Evolutionary conservation across 2,329 filamentous ascomycete species (phyloP).

Genomic region (Cordyceps javanica): DNA sequence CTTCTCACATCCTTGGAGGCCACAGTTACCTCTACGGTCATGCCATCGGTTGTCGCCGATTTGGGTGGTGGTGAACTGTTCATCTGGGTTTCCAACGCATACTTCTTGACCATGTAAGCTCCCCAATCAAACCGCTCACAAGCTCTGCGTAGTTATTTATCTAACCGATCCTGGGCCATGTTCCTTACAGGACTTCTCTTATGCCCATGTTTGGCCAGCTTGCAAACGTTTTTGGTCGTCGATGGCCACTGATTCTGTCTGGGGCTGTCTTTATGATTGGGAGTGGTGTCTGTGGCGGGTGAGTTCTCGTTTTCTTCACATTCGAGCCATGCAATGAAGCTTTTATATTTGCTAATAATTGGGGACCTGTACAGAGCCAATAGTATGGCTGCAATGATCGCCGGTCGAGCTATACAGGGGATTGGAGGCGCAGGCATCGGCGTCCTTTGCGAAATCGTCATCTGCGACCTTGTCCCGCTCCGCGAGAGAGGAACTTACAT

Average conservation of each 20-base stretch:
- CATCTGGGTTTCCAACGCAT: constrained; percentile 23
- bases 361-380: constrained; percentile 5
- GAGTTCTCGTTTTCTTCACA: neutral
- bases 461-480: constrained; percentile 42
- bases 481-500: constrained; percentile 37
- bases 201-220: constrained; percentile 21
- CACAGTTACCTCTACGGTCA: constrained; percentile 21
- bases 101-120: constrained; percentile 20
- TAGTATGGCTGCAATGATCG: constrained; percentile 36
- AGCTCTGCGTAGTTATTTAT: constrained; percentile 10
- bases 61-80: constrained; percentile 17
- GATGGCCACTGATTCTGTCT: constrained; percentile 20
- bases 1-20: constrained; percentile 22
- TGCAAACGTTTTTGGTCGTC: constrained; percentile 21
- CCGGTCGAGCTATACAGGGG: constrained; percentile 38
- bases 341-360: neutral
- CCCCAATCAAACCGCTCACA: neutral
- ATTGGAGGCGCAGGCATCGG: constrained; percentile 17
- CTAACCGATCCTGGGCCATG: neutral
- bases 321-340: neutral
- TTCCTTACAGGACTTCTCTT: constrained; percentile 17
- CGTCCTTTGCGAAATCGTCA: constrained; percentile 19
- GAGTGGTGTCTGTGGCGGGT: constrained; percentile 17
- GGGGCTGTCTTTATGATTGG: constrained; percentile 20
- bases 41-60: constrained; percentile 19